Conservation (phyloP, 106 monocot genomes). For the Amphibolis antarctica region DNA sequence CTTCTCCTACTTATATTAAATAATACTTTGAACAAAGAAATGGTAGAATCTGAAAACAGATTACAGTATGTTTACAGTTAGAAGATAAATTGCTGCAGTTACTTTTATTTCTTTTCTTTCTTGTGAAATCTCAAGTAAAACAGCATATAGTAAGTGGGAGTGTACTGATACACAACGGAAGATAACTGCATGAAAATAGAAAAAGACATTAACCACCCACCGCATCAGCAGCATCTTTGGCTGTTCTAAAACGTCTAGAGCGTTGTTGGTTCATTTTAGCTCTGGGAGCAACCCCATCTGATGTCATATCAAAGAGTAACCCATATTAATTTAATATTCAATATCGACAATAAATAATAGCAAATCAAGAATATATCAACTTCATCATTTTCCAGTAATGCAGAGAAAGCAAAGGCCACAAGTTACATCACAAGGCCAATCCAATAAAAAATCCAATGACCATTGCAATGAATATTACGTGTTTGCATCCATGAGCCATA, state of each 20-base stretch:
- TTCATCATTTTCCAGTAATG: not conserved
- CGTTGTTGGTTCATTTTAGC: constrained; percentile 99
- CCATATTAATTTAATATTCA: not conserved
- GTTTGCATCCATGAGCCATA: not conserved
- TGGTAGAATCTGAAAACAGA: no score
- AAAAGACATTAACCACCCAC: constrained; percentile 20
- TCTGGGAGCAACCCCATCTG: constrained; percentile 98
- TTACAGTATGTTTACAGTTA: no score
- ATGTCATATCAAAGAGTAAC: constrained; percentile 6
- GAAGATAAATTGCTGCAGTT: no score
- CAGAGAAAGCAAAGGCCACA: not conserved
- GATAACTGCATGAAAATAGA: not conserved
- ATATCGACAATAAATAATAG: not conserved
- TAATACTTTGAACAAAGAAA: no score
- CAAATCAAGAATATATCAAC: not conserved
- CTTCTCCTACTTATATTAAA: not conserved
- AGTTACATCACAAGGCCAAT: not conserved
- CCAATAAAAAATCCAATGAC: no score
- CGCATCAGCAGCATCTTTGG: constrained; percentile 95
- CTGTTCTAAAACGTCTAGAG: constrained; percentile 98
- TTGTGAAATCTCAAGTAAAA: no score
- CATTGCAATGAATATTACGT: no score
- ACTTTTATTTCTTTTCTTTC: no score
- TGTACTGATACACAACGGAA: no score
- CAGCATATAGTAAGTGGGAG: no score